Percentiles rank a stretch among this genome's conserved stretches.
phyloP scores from a whole-genome alignment of 2,329 filamentous ascomycete species.

The Colletotrichum spaethianum region DNA sequence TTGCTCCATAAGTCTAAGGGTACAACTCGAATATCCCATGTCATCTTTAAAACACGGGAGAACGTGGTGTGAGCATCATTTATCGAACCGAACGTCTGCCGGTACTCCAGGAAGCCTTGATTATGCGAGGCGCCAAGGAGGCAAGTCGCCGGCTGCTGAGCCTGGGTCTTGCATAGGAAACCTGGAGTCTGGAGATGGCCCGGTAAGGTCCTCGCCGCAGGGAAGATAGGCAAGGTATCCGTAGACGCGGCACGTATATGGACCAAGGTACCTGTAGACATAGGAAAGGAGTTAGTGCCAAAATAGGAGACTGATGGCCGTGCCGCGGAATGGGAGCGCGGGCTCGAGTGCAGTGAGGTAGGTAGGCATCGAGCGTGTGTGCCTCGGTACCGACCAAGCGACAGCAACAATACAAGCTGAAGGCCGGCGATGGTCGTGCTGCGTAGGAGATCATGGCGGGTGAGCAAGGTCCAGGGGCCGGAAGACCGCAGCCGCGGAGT shows the following conservation, averaged over 20 bases:
- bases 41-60: not conserved
- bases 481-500: slow-evolving; percentile 33
- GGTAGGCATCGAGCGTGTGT: slow-evolving; percentile 20
- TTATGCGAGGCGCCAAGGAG: slow-evolving; percentile 24
- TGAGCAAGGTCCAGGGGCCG: slow-evolving; percentile 38
- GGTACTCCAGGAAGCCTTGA: slow-evolving; percentile 19
- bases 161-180: slow-evolving; percentile 33
- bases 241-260: slow-evolving; percentile 11
- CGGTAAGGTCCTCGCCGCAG: slow-evolving; percentile 18
- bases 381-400: slow-evolving; percentile 35
- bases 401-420: not conserved
- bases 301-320: slow-evolving; percentile 36
- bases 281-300: slow-evolving; percentile 34
- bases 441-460: slow-evolving; percentile 14
- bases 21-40: slow-evolving; percentile 2
- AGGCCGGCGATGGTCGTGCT: not conserved
- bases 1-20: not conserved
- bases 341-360: slow-evolving; percentile 6
- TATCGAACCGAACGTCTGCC: slow-evolving; percentile 19
- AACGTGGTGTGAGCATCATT: no score
- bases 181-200: slow-evolving; percentile 35
- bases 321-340: slow-evolving; percentile 36
- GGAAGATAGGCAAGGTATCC: slow-evolving; percentile 19
- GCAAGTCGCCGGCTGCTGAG: slow-evolving; percentile 22
- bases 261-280: slow-evolving; percentile 6